Base-by-base conservation (phyloP, 352 stramenopile genomes). In the Pythium myriotylum region DNA sequence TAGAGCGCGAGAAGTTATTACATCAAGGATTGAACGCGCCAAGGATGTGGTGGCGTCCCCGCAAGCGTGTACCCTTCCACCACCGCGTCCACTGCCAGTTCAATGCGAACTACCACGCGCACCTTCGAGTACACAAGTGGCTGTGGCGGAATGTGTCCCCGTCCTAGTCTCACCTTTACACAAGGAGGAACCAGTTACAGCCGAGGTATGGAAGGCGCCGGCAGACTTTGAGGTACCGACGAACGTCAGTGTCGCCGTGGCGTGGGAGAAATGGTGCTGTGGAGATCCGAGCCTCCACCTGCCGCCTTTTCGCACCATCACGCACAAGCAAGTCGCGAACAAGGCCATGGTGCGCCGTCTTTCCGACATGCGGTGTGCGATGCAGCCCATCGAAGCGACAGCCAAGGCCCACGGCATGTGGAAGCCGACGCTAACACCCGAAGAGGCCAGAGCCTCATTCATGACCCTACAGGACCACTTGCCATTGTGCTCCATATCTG, bases 231-330 rank as follows among this genome's bases (percentile, higher is more conserved):
- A 69, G 19, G 48, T 69, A 9, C 54, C 50, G n/a, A 69, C 62
- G 22, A 64, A 69, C 47, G 62, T 63, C 41, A 59, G 27, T 6
- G 43, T 69, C 20, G 22, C 54, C 3, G 40, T 64, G 17, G 62
- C 62, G 13, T 69, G 62, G 62, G 54, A 52, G 50, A 63, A 63
- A 32, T 69, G 62, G 62, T 69, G 62, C 41, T 69, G 62, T n/a
- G 62, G 62, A 23, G 62, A 69, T 17, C 20, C 50, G 16, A 8
- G 26, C 0, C 47, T n/a, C 10, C 53, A 54, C 0, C 35, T 55
- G 10, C 62, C 62, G 1, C 62, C 62, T 17, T 41, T 64, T 8
- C 62, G 54, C 9, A 32, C 20, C 32, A 48, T 69, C n/a, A 46
- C n/a, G 8, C 20, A 48, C 27, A 59, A 59, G 33, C 45, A 69